Evolutionary conservation across 306 rosid species (phyloP).

Genomic region (Cicer arietinum): DNA sequence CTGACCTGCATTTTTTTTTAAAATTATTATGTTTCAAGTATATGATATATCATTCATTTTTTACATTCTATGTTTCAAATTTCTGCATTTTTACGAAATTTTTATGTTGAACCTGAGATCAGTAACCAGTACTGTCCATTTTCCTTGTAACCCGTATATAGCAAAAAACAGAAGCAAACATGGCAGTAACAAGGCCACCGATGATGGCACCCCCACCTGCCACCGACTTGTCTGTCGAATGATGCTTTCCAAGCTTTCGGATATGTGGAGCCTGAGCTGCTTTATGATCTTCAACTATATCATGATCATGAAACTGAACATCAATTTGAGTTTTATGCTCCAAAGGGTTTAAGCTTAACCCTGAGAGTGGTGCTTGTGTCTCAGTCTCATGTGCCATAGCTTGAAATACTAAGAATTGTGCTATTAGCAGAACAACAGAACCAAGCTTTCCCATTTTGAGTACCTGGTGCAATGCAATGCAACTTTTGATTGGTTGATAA

Average conservation of each 20-base stretch:
- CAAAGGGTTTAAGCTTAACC: slow-evolving; percentile 27
- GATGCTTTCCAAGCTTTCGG: slow-evolving; percentile 71
- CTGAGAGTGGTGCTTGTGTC: slow-evolving; percentile 39
- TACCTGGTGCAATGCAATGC: slow-evolving; percentile 1
- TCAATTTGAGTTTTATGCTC: slow-evolving; percentile 39
- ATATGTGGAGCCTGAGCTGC: slow-evolving; percentile 67
- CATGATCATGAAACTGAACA: slow-evolving; percentile 30
- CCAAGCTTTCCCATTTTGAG: slow-evolving; percentile 56
- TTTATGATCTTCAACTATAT: slow-evolving; percentile 41
- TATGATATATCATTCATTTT: slow-evolving; percentile 4
- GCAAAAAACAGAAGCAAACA: slow-evolving; percentile 83
- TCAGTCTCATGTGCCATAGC: slow-evolving; percentile 46
- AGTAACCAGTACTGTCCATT: slow-evolving; percentile 42
- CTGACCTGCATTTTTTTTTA: neutral
- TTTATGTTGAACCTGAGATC: neutral
- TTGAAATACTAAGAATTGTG: slow-evolving; percentile 53
- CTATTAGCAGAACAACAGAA: slow-evolving; percentile 53
- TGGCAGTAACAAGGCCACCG: slow-evolving; percentile 81
- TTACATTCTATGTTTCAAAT: neutral
- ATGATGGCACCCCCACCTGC: slow-evolving; percentile 95
- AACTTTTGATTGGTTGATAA: neutral
- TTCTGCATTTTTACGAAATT: no score
- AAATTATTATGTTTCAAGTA: neutral
- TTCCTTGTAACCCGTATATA: slow-evolving; percentile 83
- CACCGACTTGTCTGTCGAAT: slow-evolving; percentile 64